Base-by-base conservation (phyloP, 176 grass and related monocot species). In the Rhynchospora breviuscula region DNA sequence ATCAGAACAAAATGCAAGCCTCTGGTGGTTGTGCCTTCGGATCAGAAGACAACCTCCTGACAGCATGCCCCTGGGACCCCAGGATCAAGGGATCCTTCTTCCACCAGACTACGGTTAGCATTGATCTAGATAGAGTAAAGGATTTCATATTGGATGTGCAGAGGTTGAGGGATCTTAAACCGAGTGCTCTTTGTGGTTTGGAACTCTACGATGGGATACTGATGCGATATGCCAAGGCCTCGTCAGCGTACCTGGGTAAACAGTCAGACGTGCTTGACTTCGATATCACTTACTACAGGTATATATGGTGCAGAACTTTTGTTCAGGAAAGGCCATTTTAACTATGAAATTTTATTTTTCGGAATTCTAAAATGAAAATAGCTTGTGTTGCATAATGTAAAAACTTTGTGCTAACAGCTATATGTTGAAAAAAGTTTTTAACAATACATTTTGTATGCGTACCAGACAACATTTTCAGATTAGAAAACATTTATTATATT, bases 261-360 rank as follows among this genome's bases (percentile, higher is more conserved):
- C 10, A 78, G 59, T 84, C 74, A 33, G 88, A 93, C 76, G 25
- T 62, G 10, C 13, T 93, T 1, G 91, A 93, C 51, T 88, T 93
- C 12, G 91, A 90, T 69, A 31, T 90, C n/a, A 90, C 74, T 8
- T 93, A 93, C 66, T 93, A 93, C 75, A 80, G 91, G 79, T 61
- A 45, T 53, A n/a, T 52, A 52, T 52, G 49, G 7, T 52, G 35
- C 3, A 5, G 35, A 3, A 4, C 45, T 48, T 73, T 72, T 72
- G 35, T 46, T 71, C 35, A 40, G 35, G 4, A 40, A 40, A 40
- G 35, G 35, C 46, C 33, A 8, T 69, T 15, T 47, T 46, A 19
- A 47, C 5, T 72, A 17, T 48, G 44, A 8, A 21, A 47, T 43
- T 17, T 17, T 72, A 47, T 6, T 75, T 25, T 75, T 6, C 46